Evolutionary conservation across 208 protist genomes (phyloP), one percentile per base, ranked within the genome.

Genomic region (Acanthamoeba sp.): DNA sequence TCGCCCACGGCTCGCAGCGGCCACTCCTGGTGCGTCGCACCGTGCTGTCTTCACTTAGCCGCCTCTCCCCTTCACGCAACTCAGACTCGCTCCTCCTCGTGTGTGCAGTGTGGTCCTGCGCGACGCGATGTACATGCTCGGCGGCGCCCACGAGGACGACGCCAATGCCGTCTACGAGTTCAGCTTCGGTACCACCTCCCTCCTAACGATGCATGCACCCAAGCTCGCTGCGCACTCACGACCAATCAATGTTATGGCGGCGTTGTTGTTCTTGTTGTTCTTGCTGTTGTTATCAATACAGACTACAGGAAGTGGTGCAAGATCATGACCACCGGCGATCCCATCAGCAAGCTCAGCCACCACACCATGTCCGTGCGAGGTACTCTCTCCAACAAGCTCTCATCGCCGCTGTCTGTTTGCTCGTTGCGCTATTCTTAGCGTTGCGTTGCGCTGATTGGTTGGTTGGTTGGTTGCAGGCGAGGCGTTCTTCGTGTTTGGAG

Each of bases 301-400:
- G 69, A 78, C 69, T 78, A 78, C 38, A 1, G 69, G 16, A 78
- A 78, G 69, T 78, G 69, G 69, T 78, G 69, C 34, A 78, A 78
- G 69, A 42, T 78, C 36, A 78, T 78, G 10, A 48, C 69, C 20
- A 78, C 69, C 24, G 69, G 69, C 69, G 36, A 78, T 78, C 69
- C 69, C 69, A 16, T 78, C 24, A 22, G 69, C 38, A 36, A 32
- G 7, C 32, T 78, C 10, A 12, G 34, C 36, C 34, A 45, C 69
- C 69, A 78, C 38, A 78, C 69, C 69, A 78, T 78, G 69, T 78
- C 69, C 32, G 69, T 78, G 0, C 29, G 69, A 45, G 69, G 69
- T 78, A 78, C 64, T 14, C 2, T 1, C 64, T 3, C 64, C 32
- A 16, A n/a, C n/a, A n/a, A n/a, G n/a, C n/a, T n/a, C n/a, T n/a